These are phyloP conservation scores for Epichloe gansuensis DNA, from an alignment of 2,329 filamentous ascomycete genomes.

Conservation along the genomic window DNA sequence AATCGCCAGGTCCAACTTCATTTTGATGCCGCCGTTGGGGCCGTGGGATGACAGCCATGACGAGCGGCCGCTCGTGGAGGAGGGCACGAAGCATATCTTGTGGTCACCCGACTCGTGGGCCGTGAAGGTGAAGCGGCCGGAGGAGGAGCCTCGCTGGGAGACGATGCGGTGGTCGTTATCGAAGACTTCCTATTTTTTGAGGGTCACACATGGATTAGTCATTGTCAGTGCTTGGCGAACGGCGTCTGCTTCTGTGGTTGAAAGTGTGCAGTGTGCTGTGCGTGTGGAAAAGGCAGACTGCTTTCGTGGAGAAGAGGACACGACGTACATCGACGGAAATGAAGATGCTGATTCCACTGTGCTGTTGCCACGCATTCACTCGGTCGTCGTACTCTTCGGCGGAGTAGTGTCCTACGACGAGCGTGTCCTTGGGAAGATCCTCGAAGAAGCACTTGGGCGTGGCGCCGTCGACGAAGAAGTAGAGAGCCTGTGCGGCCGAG, in stretches of 20 bases:
- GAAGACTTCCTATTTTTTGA: conserved; percentile 58
- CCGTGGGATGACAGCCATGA: conserved; percentile 58
- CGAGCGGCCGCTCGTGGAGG: conserved; percentile 53
- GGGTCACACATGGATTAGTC: not conserved
- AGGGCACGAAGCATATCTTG: conserved; percentile 85
- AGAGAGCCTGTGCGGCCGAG: conserved; percentile 62
- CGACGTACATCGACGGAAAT: conserved; percentile 71
- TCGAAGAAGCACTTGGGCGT: conserved; percentile 94
- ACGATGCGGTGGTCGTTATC: conserved; percentile 97
- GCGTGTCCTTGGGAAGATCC: conserved; percentile 91
- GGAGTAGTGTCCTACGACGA: conserved; percentile 86
- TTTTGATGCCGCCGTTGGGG: conserved; percentile 63
- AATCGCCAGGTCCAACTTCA: conserved; percentile 83
- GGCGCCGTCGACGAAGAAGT: conserved; percentile 87
- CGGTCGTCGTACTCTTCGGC: conserved; percentile 74
- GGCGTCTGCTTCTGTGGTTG: not conserved
- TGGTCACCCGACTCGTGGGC: conserved; percentile 92
- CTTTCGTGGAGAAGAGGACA: not conserved
- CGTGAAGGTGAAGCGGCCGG: conserved; percentile 88
- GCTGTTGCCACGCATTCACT: conserved; percentile 53
- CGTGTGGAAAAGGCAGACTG: not conserved
- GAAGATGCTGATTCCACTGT: conserved; percentile 67
- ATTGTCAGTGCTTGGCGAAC: not conserved
- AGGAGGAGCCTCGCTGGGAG: conserved; percentile 61
- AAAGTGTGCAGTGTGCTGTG: not conserved